A percentile compares a stretch with the other conserved stretches of the same genome.
phyloP scores from a whole-genome alignment of 2,329 filamentous ascomycete genomes.

The Tolypocladium amazonense region DNA sequence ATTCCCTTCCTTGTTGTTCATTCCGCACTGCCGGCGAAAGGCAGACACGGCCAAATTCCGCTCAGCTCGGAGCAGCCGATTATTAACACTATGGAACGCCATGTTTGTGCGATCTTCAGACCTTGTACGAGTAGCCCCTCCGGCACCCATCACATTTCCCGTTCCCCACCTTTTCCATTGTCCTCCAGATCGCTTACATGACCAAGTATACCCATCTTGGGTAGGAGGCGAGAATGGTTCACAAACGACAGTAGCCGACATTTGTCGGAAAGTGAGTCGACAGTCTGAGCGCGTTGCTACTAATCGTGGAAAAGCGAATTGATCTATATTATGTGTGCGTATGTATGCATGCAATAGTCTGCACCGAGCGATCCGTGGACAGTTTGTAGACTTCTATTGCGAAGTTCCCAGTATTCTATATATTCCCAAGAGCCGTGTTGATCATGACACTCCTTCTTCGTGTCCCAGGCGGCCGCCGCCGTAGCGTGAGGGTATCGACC shows the following conservation, averaged over 20 bases:
- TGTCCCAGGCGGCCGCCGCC: constrained; percentile 6
- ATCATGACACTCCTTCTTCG: constrained; percentile 4
- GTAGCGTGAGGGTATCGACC: constrained; percentile 13
- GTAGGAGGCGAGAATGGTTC: too few species aligned
- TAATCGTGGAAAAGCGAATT: background rate
- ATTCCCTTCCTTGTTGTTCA: background rate
- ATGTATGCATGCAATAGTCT: background rate
- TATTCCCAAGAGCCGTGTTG: background rate
- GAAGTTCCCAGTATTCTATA: constrained; percentile 1
- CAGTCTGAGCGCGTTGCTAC: background rate
- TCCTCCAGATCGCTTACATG: background rate
- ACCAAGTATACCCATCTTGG: background rate
- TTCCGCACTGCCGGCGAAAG: background rate
- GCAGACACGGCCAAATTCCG: background rate
- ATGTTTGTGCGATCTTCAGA: background rate
- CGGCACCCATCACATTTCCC: background rate
- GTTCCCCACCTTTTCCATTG: background rate
- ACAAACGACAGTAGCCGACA: background rate
- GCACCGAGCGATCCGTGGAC: constrained; percentile 7
- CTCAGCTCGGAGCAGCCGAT: background rate
- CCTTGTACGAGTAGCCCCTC: too few species aligned
- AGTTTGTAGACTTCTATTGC: constrained; percentile 4
- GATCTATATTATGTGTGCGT: background rate
- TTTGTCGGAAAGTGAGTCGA: background rate
- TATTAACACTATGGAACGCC: background rate